Base-by-base conservation (phyloP, 352 stramenopile genomes). In the Bremia lactucae region DNA sequence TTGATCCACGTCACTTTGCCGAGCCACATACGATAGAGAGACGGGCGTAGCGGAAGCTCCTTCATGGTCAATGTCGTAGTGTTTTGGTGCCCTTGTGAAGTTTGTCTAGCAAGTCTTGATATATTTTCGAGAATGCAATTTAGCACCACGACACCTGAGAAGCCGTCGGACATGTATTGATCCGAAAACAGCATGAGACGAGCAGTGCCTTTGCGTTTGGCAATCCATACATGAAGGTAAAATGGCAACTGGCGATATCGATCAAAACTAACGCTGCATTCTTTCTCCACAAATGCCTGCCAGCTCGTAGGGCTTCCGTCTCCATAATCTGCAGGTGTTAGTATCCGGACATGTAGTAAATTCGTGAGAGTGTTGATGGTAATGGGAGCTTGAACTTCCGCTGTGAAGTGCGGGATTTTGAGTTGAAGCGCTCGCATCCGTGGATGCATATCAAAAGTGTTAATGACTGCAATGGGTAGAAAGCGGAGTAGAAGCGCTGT, bases 381-480 rank as follows among this genome's bases (percentile, higher is more conserved):
- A 16, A 79, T n/a, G 2, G 36, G 42, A 4, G 63, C 26, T 6
- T 75, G 53, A 33, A 81, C 57, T 41, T 73, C 53, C 4, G 45
- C 65, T n/a, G 49, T 59, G 31, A 58, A 58, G 9, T 57, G 56
- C 38, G 54, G 36, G 22, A 54, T 46, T 18, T 58, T 55, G 28
- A 73, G 18, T 33, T 72, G 48, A 42, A 59, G 46, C 5, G 52
- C 47, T 29, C 68, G 65, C 65, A 81, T 75, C 3, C 55, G 53
- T 29, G 65, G 68, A 43, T 77, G 65, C 9, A 55, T 24, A 40
- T 81, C 75, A 46, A 75, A 75, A 0, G 65, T 62, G 16, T 53
- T 42, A 4, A 59, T 28, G 3, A 75, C 19, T 11, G 68, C 65
- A 18, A 23, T 11, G 4, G 65, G 59, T 2, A 72, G 33, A 23